Base-by-base conservation (phyloP, 2,329 filamentous ascomycete genomes). In the Colletotrichum sidae region DNA sequence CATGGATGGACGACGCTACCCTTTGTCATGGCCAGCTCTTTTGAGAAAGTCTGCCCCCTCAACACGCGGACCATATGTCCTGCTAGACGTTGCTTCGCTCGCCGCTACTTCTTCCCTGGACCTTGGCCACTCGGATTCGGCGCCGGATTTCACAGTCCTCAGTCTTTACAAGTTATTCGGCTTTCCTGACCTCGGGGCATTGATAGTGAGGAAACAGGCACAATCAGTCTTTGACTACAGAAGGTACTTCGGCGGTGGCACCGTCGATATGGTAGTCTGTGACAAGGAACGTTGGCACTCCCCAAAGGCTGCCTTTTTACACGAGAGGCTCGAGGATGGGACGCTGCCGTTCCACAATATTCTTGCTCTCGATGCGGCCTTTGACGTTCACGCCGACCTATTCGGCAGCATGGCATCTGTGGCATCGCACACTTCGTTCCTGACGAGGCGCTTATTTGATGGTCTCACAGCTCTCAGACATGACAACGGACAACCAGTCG, bases 111-210 rank as follows among this genome's bases (percentile, higher is more conserved):
- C 92, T 5, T 88, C 88, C 1, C 81, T 98, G 7, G 87, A 96
- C 72, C 80, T 98, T 2, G 82, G 87, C 60, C 79, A 92, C 69
- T 70, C 83, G 0, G 79, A 81, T 0, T 74, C 78, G 1, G 88
- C 91, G 0, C 92, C 95, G 1, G 95, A 98, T 75, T 98, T 98
- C 70, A 90, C 88, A 0, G 91, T 93, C 0, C 73, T 98, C 46
- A 97, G 94, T 76, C 89, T 98, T 69, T 96, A 97, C 80, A 99
- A 98, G 76, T 94, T 97, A n/a, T 98, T 98, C 76, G 95, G 96
- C 1, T 97, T 97, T 69, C 95, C 95, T 0, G 93, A 98, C 74
- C 82, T 98, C 2, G 95, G 95, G 2, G 94, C 90, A 1, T 79
- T 99, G 63, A 88, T 98, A 37, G 88, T 98, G 11, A 88, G 91